Base-by-base conservation (phyloP, 1,139 yeast genomes). In the Suhomyces chickasaworum region DNA sequence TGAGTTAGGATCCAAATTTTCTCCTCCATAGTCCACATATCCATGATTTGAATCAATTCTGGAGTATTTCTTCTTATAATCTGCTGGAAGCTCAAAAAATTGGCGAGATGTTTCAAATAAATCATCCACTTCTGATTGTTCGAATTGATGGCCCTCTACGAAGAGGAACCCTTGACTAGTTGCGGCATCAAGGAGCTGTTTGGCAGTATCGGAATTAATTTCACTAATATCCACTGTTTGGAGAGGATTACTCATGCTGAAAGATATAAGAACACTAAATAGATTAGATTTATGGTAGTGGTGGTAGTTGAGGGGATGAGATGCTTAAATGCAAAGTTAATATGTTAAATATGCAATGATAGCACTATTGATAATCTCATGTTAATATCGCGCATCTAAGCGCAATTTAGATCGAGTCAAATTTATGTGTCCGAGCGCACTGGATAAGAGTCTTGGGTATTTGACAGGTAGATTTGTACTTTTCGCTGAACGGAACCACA, bases 81-180 rank as follows among this genome's bases (percentile, higher is more conserved):
- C 77, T 3, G 53, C 47, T 0, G 88, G 82, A 35, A 77, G 65
- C 3, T 69, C 69, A 55, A 86, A 86, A 59, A 81, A 86, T 18
- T 71, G 61, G 48, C 73, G 68, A n/a, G 89, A 80, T 42, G 82
- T 53, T 9, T 58, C 63, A 56, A 86, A 86, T 36, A 82, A 64
- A 2, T 61, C 60, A 44, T 80, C 78, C 7, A 86, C 85, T 51
- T 84, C 90, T 4, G 66, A 63, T 48, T 76, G 77, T 0, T 80
- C 65, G 59, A 86, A 83, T 7, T 78, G 84, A 52, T 86, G 89
- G 7, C 93, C 91, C 55, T 85, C 88, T 6, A 86, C 71, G 55
- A 85, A 84, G 37, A 86, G 68, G 56, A 87, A 86, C 0, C 95
- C 95, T 51, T 84, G 85, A 0, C 80, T 66, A 13, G 80, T 70